Evolutionary conservation across 495 filamentous ascomycete genomes (phyloP), one percentile per base, ranked within the genome.

Genomic region (Tuber borchii): DNA sequence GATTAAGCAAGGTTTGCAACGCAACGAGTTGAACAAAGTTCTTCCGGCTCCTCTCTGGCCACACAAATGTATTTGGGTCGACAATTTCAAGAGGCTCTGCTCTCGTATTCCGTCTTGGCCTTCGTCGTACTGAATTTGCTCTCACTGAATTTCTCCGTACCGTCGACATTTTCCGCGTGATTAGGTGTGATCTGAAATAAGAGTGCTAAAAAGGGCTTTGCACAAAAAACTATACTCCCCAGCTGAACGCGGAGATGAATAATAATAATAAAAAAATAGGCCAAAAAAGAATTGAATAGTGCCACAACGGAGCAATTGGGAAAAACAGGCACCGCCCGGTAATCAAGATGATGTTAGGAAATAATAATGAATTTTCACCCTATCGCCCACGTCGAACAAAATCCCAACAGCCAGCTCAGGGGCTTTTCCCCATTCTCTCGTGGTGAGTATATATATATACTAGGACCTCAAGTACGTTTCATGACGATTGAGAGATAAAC

Each of bases 41-140:
- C 31, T 76, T 73, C 56, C 80, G 77, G 20, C 74, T 79, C 46
- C 77, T 72, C 37, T 76, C 69, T 16, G 80, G 70, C 80, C 80
- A 82, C 40, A 77, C 78, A 73, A 77, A 82, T 40, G 77, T 81
- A 56, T 82, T 82, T 78, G 78, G 78, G 72, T 79, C 78, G 8
- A 61, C 72, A 45, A 79, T 46, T n/a, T 75, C 72, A 68, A 70
- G 37, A 61, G 48, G 46, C 26, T 76, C 74, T 9, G 78, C 76
- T 20, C 76, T 56, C 3, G 78, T 75, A 34, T 76, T 78, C 71
- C 76, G 73, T 72, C 78, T 78, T 61, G 70, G 74, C 56, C 76
- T 76, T 1, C 76, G 78, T 70, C 78, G 78, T 34, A 79, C 72
- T 2, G 48, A 56, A 56, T 56, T 56, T 12, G 48, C 48, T 56